These are phyloP conservation scores for Ambrosia trifida DNA, from an alignment of 129 eudicot species.

Conservation along the genomic window DNA sequence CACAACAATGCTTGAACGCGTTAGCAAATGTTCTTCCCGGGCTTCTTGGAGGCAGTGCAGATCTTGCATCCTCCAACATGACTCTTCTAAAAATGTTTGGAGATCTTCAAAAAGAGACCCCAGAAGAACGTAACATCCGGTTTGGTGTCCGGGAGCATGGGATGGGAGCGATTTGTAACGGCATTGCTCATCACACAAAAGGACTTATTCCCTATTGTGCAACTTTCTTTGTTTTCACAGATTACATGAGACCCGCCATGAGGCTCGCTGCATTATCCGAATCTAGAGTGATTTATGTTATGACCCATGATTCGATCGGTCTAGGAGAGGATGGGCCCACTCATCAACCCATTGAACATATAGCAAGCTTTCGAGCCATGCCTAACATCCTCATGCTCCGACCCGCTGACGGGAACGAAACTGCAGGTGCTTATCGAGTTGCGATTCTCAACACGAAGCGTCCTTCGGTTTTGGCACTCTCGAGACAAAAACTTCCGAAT, in stretches of 20 bases:
- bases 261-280: constrained; percentile 53
- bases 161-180: constrained; percentile 65
- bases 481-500: constrained; percentile 58
- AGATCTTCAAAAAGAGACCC: constrained; percentile 54
- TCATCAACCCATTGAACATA: constrained; percentile 65
- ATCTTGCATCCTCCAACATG: constrained; percentile 71
- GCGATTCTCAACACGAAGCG: constrained; percentile 45
- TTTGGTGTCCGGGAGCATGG: constrained; percentile 70
- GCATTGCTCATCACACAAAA: constrained; percentile 56
- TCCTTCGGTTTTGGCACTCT: constrained; percentile 63
- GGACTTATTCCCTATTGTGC: constrained; percentile 69
- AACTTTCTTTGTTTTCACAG: constrained; percentile 70
- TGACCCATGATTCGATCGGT: constrained; percentile 68
- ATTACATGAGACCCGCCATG: constrained; percentile 65
- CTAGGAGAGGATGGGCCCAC: constrained; percentile 71
- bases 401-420: constrained; percentile 72
- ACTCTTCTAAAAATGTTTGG: constrained; percentile 58
- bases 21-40: constrained; percentile 60
- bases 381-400: constrained; percentile 67
- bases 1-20: constrained; percentile 50
- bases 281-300: constrained; percentile 53
- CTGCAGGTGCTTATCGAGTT: constrained; percentile 59
- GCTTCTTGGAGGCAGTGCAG: constrained; percentile 67
- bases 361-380: constrained; percentile 75
- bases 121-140: constrained; percentile 53